Conservation (phyloP, 345 rosid genomes). For the Melastoma malabathricum region DNA sequence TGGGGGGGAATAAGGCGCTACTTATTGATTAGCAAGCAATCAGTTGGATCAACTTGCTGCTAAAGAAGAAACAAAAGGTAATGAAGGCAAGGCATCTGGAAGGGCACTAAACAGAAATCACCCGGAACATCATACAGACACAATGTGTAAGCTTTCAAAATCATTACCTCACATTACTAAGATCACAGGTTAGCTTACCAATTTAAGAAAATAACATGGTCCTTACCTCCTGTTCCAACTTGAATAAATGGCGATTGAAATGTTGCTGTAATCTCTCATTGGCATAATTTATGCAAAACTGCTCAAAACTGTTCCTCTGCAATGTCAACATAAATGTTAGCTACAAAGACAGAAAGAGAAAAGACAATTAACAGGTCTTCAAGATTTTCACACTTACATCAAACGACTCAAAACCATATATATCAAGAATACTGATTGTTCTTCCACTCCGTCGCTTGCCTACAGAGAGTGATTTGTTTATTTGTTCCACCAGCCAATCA, state of each 20-base stretch:
- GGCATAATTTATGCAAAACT: constrained; percentile 96
- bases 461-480: constrained; percentile 88
- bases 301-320: constrained; percentile 99
- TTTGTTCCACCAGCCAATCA: constrained; percentile 94
- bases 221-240: constrained; percentile 92
- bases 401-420: constrained; percentile 97
- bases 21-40: too few species aligned
- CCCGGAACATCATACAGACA: too few species aligned
- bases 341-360: constrained; percentile 1
- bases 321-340: constrained; percentile 13
- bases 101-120: too few species aligned
- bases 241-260: constrained; percentile 93
- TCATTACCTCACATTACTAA: too few species aligned
- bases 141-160: too few species aligned
- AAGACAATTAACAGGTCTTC: constrained; percentile 3
- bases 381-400: constrained; percentile 35
- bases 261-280: constrained; percentile 99
- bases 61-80: too few species aligned
- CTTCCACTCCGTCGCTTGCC: constrained; percentile 91
- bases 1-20: too few species aligned
- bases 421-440: constrained; percentile 98
- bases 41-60: too few species aligned
- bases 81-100: too few species aligned
- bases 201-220: constrained; percentile 6
- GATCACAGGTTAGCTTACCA: neutral